Conservation (phyloP, 2,329 filamentous ascomycete species). For the Calonectria fujianensis region DNA sequence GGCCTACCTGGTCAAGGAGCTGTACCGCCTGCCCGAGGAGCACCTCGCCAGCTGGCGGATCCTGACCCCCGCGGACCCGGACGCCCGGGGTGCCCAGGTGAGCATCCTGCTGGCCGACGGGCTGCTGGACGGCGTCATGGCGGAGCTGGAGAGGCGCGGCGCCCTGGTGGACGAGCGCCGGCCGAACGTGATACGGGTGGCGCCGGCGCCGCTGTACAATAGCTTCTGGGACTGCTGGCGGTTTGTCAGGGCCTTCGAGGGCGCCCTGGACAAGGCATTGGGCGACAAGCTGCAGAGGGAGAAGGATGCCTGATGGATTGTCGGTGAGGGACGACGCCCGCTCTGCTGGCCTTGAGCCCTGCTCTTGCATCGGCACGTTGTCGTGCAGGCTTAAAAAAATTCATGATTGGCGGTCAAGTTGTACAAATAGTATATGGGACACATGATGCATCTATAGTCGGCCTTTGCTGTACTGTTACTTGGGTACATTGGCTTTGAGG, state of each 20-base stretch:
- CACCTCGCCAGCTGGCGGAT: constrained; percentile 67
- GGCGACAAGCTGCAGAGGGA: constrained; percentile 20
- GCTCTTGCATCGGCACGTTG: constrained; percentile 5
- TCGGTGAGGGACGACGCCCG: constrained; percentile 14
- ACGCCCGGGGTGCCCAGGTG: constrained; percentile 83
- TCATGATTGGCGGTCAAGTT: constrained; percentile 22
- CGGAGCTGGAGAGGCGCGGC: constrained; percentile 76
- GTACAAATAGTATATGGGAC: constrained; percentile 7
- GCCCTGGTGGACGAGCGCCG: constrained; percentile 88
- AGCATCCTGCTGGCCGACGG: constrained; percentile 80
- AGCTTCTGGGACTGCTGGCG: constrained; percentile 76
- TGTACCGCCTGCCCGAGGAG: constrained; percentile 61
- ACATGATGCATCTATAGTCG: constrained; percentile 5
- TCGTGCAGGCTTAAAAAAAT: constrained; percentile 2
- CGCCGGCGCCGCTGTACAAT: constrained; percentile 88
- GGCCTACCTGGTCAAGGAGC: constrained; percentile 80
- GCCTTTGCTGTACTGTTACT: background rate
- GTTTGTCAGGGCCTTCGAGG: constrained; percentile 56
- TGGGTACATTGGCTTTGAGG: background rate
- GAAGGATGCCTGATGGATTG: constrained; percentile 13
- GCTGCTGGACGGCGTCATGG: constrained; percentile 79
- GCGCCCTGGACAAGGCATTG: constrained; percentile 53
- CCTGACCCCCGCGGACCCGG: constrained; percentile 79
- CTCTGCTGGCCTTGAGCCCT: background rate
- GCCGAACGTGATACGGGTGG: constrained; percentile 86